phyloP scores from a whole-genome alignment of 1,284 basidiomycete species.

The Puccinia novopanici region DNA sequence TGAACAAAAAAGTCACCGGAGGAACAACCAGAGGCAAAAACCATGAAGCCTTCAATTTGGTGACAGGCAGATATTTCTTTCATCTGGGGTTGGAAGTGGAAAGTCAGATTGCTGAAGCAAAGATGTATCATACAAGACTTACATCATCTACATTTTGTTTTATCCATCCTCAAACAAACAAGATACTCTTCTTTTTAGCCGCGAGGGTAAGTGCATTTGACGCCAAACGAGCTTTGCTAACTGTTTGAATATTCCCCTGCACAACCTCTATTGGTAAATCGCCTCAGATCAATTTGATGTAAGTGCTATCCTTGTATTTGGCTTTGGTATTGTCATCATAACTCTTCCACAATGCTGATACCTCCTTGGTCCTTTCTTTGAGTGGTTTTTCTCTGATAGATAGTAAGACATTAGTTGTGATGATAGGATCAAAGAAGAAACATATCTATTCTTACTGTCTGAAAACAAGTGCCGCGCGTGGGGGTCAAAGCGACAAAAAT shows the following conservation, averaged over 20 bases:
- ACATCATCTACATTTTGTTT: neutral
- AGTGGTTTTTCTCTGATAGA: neutral
- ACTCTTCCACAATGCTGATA: neutral
- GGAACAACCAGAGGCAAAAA: neutral
- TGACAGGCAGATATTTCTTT: slow-evolving; percentile 7
- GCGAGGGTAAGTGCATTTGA: neutral
- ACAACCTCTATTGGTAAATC: neutral
- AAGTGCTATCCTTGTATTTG: neutral
- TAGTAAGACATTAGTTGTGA: neutral
- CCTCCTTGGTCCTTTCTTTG: neutral
- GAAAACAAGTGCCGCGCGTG: neutral
- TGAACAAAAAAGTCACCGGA: slow-evolving; percentile 12
- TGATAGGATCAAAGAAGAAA: neutral
- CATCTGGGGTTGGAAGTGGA: neutral
- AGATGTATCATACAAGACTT: no score
- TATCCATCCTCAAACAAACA: neutral
- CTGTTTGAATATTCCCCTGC: neutral
- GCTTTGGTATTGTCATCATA: neutral
- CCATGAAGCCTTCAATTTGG: neutral
- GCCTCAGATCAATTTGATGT: neutral
- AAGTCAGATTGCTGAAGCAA: no score
- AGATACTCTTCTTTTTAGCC: neutral
- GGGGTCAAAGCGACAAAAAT: slow-evolving; percentile 1
- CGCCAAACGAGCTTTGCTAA: neutral
- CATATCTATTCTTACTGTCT: neutral